Evolutionary conservation across 2,329 filamentous ascomycete genomes (phyloP).

Genomic region (Penicillium oxalicum): DNA sequence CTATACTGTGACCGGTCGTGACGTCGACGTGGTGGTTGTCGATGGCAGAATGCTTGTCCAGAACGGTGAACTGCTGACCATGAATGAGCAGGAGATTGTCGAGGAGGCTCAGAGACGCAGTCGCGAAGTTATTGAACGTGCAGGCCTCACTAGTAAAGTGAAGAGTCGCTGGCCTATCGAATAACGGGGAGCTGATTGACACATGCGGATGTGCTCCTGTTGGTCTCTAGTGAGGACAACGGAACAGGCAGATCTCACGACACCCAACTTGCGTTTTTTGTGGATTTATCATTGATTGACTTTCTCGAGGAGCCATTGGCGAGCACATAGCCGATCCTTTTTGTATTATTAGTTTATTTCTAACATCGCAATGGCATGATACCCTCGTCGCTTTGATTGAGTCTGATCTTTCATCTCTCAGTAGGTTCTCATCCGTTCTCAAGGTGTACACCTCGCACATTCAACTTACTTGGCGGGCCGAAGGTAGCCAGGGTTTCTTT

Average conservation of each 20-base stretch:
- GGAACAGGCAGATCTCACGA: too few species aligned
- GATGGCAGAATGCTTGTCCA: constrained; percentile 39
- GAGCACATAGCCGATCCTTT: constrained; percentile 6
- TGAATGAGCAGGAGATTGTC: constrained; percentile 39
- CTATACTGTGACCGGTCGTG: constrained; percentile 40
- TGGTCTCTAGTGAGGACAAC: too few species aligned
- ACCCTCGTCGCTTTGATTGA: constrained; percentile 1
- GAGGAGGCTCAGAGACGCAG: constrained; percentile 32
- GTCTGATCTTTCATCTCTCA: not conserved
- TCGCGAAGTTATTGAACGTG: constrained; percentile 35
- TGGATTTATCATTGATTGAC: not conserved
- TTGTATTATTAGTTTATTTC: constrained; percentile 5
- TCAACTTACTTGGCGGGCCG: too few species aligned
- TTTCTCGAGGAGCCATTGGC: constrained; percentile 5
- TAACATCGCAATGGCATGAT: constrained; percentile 8
- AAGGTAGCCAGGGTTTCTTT: too few species aligned
- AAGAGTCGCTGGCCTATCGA: constrained; percentile 35
- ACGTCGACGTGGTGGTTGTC: constrained; percentile 43
- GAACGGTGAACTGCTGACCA: constrained; percentile 31
- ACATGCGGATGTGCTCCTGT: too few species aligned
- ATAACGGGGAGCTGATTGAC: constrained; percentile 1
- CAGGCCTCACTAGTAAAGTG: constrained; percentile 33
- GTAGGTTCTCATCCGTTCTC: not conserved
- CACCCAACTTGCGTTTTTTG: too few species aligned
- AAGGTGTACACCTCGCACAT: too few species aligned